These are phyloP conservation scores for Emergomyces africanus DNA, from an alignment of 2,329 filamentous ascomycete genomes.

Conservation along the genomic window DNA sequence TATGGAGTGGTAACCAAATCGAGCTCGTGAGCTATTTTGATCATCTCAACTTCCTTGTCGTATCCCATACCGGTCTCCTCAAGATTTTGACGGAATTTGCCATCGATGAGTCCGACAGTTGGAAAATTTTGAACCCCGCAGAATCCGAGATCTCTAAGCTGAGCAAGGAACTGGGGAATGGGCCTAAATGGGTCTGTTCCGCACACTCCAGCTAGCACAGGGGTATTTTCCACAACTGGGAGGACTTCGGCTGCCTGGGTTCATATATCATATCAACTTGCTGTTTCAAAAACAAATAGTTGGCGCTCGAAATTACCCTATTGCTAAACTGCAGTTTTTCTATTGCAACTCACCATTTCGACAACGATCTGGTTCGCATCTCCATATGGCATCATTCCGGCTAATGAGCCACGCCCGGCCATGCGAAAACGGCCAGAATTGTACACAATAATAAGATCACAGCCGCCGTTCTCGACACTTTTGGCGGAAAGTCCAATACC, in stretches of 20 bases:
- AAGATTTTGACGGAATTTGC: constrained; percentile 51
- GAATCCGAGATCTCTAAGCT: constrained; percentile 52
- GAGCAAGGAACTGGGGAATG: constrained; percentile 46
- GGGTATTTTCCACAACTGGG: constrained; percentile 49
- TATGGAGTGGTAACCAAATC: constrained; percentile 57
- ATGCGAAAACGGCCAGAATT: constrained; percentile 61
- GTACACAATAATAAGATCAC: constrained; percentile 59
- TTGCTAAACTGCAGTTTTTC: background rate
- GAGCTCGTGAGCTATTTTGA: constrained; percentile 45
- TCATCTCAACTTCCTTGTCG: constrained; percentile 53
- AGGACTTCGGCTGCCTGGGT: constrained; percentile 50
- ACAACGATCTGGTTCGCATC: constrained; percentile 58
- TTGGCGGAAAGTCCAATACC: constrained; percentile 60
- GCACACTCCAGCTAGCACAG: constrained; percentile 58
- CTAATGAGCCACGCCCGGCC: constrained; percentile 56
- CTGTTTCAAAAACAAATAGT: background rate
- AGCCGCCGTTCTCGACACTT: constrained; percentile 54
- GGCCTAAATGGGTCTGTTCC: constrained; percentile 56
- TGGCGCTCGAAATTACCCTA: background rate
- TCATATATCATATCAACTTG: background rate
- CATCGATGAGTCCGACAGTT: constrained; percentile 59
- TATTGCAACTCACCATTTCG: constrained; percentile 43
- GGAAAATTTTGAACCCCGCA: constrained; percentile 62
- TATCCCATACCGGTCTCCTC: constrained; percentile 64
- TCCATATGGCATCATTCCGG: constrained; percentile 58